phyloP scores from a whole-genome alignment of 306 rosid genomes.

The Cotoneaster glaucophyllus region DNA sequence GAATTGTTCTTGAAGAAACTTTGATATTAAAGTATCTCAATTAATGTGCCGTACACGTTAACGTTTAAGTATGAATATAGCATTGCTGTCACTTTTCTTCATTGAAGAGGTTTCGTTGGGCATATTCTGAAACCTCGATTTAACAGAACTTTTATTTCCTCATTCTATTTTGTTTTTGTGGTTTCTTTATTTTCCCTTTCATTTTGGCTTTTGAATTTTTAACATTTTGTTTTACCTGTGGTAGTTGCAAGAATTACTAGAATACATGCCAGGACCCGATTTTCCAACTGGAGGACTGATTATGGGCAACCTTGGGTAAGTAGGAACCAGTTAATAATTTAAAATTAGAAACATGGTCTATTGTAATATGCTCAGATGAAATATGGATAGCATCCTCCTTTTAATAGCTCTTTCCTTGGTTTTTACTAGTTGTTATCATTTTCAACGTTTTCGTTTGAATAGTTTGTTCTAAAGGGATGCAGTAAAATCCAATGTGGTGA shows the following conservation, averaged over 20 bases:
- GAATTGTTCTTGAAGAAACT: background rate
- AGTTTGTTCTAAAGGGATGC: too few relatives aligned
- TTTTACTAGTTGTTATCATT: background rate
- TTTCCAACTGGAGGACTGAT: slow-evolving; percentile 98
- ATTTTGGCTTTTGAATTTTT: background rate
- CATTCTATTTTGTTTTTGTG: background rate
- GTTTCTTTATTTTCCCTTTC: background rate
- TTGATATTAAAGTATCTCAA: background rate
- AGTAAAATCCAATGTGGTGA: too few relatives aligned
- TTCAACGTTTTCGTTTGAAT: background rate
- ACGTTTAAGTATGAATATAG: background rate
- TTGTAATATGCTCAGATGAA: background rate
- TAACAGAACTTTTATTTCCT: background rate
- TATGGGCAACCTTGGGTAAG: slow-evolving; percentile 96
- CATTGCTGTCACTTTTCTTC: background rate
- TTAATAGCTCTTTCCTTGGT: background rate
- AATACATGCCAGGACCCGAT: slow-evolving; percentile 99
- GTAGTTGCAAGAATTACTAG: slow-evolving; percentile 93
- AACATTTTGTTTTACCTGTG: slow-evolving; percentile 24
- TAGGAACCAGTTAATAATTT: background rate
- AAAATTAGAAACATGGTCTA: background rate
- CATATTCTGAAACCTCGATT: background rate
- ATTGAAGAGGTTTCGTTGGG: background rate
- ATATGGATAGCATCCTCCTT: background rate
- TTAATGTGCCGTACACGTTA: background rate